Base-by-base conservation (phyloP, 441 rosid species). In the Erodium trifolium region DNA sequence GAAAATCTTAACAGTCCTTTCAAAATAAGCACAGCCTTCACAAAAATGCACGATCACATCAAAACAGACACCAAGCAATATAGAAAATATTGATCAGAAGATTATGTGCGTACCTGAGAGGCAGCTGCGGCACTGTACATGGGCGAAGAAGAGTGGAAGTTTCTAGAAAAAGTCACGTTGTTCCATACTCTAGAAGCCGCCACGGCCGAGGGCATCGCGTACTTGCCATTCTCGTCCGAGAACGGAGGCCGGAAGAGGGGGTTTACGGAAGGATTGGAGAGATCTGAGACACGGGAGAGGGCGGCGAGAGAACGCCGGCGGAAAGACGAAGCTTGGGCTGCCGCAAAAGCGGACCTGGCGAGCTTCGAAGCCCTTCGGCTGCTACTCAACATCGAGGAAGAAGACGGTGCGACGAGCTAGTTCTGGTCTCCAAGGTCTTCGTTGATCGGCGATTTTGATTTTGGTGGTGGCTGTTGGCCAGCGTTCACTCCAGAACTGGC, bases 71-170 rank as follows among this genome's bases (percentile, higher is more conserved):
- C 37, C 37, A 5, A 34, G 5, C 0, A 34, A 34, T 34, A 34
- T 34, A 34, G 5, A 34, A 13, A 12, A 49, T 2, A 49, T 5
- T 2, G n/a, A 49, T n/a, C 57, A 49, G 18, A 55, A 55, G 23
- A 17, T 6, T 6, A 55, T 55, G 11, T 17, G 14, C 18, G 16
- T 14, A 55, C 62, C 62, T 55, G 62, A 55, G 62, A 16, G 11
- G 62, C 27, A 55, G 23, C 23, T 55, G 62, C 62, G 9, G 62
- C 0, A 7, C 10, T 16, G 10, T 55, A 55, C 62, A 55, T 17
- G 62, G 62, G 62, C 62, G 62, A 55, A 17, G 62, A 55, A 55
- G 62, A 16, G 27, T 55, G 62, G 62, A 55, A 55, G 23, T 55
- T 55, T 55, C 62, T 55, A 55, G 62, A 55, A 16, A 55, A 55